Evolutionary conservation across 805 yeast genomes (phyloP).

Genomic region (Yamadazyma philogaea): DNA sequence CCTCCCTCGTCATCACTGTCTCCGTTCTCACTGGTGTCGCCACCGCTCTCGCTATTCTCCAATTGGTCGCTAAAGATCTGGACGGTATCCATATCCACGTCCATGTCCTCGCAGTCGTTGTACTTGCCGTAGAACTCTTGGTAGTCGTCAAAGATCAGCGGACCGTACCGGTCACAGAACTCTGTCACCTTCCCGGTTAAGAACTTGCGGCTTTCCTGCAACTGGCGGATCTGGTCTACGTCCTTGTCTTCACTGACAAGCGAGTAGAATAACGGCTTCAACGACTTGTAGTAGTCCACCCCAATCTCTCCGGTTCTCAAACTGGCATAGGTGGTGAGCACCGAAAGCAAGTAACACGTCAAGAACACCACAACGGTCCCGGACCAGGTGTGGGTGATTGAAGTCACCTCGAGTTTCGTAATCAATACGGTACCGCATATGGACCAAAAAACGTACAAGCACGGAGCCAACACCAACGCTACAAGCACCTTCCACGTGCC

Average conservation of each 20-base stretch:
- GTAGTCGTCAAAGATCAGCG: conserved; percentile 37
- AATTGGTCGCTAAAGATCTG: conserved; percentile 7
- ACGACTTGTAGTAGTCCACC: conserved; percentile 39
- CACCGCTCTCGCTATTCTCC: conserved; percentile 1
- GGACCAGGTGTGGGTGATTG: conserved; percentile 6
- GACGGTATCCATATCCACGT: conserved; percentile 3
- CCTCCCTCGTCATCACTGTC: background rate
- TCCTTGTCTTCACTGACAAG: conserved; percentile 28
- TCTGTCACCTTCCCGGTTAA: conserved; percentile 29
- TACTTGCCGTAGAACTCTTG: conserved; percentile 29
- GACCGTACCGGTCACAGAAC: conserved; percentile 38
- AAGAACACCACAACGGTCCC: conserved; percentile 22
- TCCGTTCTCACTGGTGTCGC: too few relatives aligned
- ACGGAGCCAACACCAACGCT: conserved; percentile 40
- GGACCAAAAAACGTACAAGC: conserved; percentile 38
- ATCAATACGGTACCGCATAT: conserved; percentile 28
- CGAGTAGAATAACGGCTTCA: conserved; percentile 35
- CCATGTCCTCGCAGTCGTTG: conserved; percentile 12
- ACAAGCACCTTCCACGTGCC: conserved; percentile 44
- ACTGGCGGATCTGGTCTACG: conserved; percentile 28
- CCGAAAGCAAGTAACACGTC: conserved; percentile 33
- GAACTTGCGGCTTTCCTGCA: conserved; percentile 26
- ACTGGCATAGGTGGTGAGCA: conserved; percentile 40
- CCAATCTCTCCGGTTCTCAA: conserved; percentile 42
- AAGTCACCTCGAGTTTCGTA: conserved; percentile 14